Evolutionary conservation across 352 stramenopile genomes (phyloP).

Genomic region (Phytophthora pinifolia): DNA sequence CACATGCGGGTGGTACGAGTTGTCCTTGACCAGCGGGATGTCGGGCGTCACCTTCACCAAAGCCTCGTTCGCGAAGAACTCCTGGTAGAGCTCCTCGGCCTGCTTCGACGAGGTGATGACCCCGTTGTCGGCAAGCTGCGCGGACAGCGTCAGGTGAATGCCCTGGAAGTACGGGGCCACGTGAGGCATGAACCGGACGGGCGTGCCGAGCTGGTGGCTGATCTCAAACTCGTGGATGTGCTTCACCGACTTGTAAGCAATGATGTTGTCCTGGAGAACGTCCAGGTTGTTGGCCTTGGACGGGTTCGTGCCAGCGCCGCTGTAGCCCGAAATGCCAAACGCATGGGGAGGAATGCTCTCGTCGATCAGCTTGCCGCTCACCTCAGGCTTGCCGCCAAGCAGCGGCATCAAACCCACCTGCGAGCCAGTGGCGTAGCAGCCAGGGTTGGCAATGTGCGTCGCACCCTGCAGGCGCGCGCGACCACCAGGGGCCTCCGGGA

Average conservation of each 20-base stretch:
- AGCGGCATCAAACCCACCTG: slow-evolving; percentile 83
- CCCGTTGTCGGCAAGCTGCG: slow-evolving; percentile 64
- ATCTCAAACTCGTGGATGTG: slow-evolving; percentile 91
- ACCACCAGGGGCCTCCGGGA: slow-evolving; percentile 75
- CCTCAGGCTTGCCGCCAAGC: slow-evolving; percentile 60
- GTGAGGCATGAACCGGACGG: slow-evolving; percentile 93
- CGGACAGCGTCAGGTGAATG: slow-evolving; percentile 91
- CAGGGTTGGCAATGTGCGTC: slow-evolving; percentile 87
- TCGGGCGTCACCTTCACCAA: slow-evolving; percentile 78
- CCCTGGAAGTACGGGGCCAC: slow-evolving; percentile 93
- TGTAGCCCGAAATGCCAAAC: slow-evolving; percentile 91
- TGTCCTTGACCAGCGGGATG: slow-evolving; percentile 82
- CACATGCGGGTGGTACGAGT: slow-evolving; percentile 70
- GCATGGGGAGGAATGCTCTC: slow-evolving; percentile 69
- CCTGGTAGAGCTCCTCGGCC: slow-evolving; percentile 72
- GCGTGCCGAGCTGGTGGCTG: slow-evolving; percentile 77
- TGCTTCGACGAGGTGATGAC: slow-evolving; percentile 60
- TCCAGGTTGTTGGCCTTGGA: slow-evolving; percentile 83
- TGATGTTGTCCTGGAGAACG: slow-evolving; percentile 84
- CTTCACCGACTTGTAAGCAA: slow-evolving; percentile 90
- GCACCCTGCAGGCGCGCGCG: slow-evolving; percentile 56
- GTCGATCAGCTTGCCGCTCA: slow-evolving; percentile 58
- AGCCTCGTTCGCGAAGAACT: slow-evolving; percentile 83
- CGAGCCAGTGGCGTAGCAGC: slow-evolving; percentile 85
- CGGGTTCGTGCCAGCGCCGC: slow-evolving; percentile 76